phyloP scores from a whole-genome alignment of 83 land plant species.

The Thuja plicata region DNA sequence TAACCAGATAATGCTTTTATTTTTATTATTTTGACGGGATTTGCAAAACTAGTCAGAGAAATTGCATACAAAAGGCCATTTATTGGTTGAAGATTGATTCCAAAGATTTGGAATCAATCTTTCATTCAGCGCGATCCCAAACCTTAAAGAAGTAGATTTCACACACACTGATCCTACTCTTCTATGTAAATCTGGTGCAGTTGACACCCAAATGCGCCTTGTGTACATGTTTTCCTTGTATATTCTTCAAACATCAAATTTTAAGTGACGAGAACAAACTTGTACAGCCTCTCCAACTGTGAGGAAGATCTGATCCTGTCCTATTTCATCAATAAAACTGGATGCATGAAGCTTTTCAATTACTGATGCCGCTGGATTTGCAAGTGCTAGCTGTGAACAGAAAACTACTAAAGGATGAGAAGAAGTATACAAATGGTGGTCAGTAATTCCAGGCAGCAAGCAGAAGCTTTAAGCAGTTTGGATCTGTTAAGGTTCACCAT shows the following conservation, averaged over 20 bases:
- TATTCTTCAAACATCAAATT: conserved; percentile 11
- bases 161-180: neutral
- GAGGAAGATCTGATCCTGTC: conserved; percentile 54
- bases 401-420: neutral
- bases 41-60: neutral
- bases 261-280: conserved; percentile 31
- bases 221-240: neutral
- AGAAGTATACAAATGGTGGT: neutral
- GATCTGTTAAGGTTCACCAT: neutral
- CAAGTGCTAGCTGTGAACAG: conserved; percentile 66
- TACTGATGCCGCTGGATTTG: conserved; percentile 72
- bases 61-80: neutral
- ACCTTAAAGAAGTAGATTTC: neutral
- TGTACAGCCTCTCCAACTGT: conserved; percentile 77
- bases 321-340: conserved; percentile 54
- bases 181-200: neutral
- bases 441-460: neutral
- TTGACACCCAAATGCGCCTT: neutral
- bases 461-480: neutral
- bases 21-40: too few relatives aligned
- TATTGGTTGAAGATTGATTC: neutral
- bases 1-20: too few relatives aligned
- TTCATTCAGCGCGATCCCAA: neutral
- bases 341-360: conserved; percentile 66
- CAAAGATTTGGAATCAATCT: neutral